These are phyloP conservation scores for Phoenix roebelenii DNA, from an alignment of 176 grass and related monocot species.

Conservation along the genomic window DNA sequence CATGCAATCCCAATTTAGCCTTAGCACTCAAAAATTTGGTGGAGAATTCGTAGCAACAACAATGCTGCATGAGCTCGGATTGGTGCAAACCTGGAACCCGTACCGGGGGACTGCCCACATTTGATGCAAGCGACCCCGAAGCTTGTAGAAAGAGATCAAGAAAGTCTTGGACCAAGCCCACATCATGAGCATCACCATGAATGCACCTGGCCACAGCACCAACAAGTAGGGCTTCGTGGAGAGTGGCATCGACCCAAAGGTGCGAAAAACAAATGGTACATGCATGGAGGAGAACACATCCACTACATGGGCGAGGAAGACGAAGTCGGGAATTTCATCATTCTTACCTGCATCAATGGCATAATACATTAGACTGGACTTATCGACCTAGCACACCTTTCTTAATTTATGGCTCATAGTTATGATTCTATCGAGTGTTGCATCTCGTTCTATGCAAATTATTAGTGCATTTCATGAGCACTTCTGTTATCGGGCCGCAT, in stretches of 20 bases:
- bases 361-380: not conserved
- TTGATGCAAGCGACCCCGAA: constrained; percentile 44
- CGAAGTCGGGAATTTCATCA: constrained; percentile 67
- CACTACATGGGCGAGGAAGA: constrained; percentile 80
- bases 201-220: constrained; percentile 43
- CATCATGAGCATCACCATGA: constrained; percentile 46
- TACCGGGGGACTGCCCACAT: constrained; percentile 54
- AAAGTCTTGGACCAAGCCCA: constrained; percentile 85
- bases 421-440: too few relatives aligned
- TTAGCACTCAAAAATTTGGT: too few relatives aligned
- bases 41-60: too few relatives aligned
- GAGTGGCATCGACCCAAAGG: constrained; percentile 40
- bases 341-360: constrained; percentile 21
- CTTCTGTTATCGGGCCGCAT: too few relatives aligned
- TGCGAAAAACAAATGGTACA: constrained; percentile 49
- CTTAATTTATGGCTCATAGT: too few relatives aligned
- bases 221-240: constrained; percentile 29
- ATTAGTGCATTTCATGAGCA: too few relatives aligned
- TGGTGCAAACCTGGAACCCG: constrained; percentile 61
- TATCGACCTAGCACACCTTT: too few relatives aligned
- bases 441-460: too few relatives aligned
- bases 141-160: constrained; percentile 49
- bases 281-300: constrained; percentile 71
- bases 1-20: not conserved
- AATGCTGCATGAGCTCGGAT: too few relatives aligned